These are phyloP conservation scores for Cenchrus americanus DNA, from an alignment of 176 grass and related monocot species.

Conservation along the genomic window DNA sequence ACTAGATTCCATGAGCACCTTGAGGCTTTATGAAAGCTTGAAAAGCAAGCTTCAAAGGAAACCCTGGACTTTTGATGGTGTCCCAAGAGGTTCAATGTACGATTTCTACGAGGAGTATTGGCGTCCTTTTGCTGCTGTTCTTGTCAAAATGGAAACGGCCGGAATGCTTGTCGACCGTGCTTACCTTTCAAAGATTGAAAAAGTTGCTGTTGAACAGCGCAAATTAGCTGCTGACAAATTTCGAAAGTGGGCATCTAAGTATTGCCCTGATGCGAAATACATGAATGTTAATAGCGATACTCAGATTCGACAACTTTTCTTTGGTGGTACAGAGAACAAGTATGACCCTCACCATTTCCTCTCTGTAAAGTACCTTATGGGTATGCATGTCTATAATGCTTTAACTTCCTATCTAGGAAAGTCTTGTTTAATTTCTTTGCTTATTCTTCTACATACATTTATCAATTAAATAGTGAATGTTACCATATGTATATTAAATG, in stretches of 20 bases:
- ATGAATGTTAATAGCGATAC: constrained; percentile 96
- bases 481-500: neutral
- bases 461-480: constrained; percentile 2
- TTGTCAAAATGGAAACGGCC: constrained; percentile 91
- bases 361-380: constrained; percentile 15
- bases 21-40: constrained; percentile 81
- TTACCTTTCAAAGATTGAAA: constrained; percentile 83
- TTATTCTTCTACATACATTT: constrained; percentile 13
- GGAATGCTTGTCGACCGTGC: constrained; percentile 83
- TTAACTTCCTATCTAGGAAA: neutral
- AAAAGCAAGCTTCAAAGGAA: constrained; percentile 70
- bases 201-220: constrained; percentile 71
- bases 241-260: constrained; percentile 83
- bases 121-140: constrained; percentile 83
- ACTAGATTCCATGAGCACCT: constrained; percentile 87
- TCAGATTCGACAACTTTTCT: constrained; percentile 90
- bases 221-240: constrained; percentile 73
- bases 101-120: constrained; percentile 92
- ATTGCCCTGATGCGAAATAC: constrained; percentile 91
- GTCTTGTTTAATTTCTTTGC: neutral
- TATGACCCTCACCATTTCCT: constrained; percentile 34
- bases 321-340: constrained; percentile 82
- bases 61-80: constrained; percentile 67
- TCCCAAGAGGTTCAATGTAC: constrained; percentile 73
- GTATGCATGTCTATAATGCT: constrained; percentile 10